phyloP scores from a whole-genome alignment of 768 basidiomycete genomes.

The Mycena epipterygia region DNA sequence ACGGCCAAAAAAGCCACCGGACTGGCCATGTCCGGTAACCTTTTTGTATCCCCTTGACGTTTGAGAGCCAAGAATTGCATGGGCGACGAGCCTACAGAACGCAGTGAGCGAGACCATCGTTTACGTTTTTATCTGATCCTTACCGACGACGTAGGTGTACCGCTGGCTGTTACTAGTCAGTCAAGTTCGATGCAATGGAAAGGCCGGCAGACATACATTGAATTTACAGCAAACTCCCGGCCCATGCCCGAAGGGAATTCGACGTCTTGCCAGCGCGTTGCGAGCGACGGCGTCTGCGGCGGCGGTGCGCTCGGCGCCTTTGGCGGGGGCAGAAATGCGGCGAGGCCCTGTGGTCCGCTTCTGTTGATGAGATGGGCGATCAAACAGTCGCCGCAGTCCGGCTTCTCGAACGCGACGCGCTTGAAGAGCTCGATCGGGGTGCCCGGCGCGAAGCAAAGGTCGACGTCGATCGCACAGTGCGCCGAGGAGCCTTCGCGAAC shows the following conservation, averaged over 20 bases:
- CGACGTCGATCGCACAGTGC: constrained; percentile 23
- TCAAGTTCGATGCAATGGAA: neutral
- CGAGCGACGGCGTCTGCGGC: neutral
- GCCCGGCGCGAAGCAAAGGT: constrained; percentile 4
- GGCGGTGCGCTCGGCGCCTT: neutral
- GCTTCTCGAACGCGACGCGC: constrained; percentile 34
- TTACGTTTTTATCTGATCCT: neutral
- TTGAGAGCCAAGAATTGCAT: neutral
- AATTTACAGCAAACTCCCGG: constrained; percentile 19
- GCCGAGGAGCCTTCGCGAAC: neutral
- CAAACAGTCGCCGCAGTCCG: constrained; percentile 34
- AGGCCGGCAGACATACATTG: constrained; percentile 14
- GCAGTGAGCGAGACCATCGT: neutral
- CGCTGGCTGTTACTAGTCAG: constrained; percentile 20
- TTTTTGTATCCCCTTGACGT: neutral
- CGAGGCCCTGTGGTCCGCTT: constrained; percentile 26
- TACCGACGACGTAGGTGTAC: constrained; percentile 33
- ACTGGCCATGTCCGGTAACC: constrained; percentile 17
- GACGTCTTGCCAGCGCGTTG: constrained; percentile 29
- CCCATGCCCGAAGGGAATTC: constrained; percentile 15
- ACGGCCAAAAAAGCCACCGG: constrained; percentile 29
- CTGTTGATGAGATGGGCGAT: constrained; percentile 30
- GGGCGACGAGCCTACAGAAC: neutral
- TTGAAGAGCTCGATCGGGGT: constrained; percentile 19
- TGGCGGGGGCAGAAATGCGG: constrained; percentile 29